phyloP scores from a whole-genome alignment of 2,329 filamentous ascomycete species.

The Pyrenochaeta sp. region DNA sequence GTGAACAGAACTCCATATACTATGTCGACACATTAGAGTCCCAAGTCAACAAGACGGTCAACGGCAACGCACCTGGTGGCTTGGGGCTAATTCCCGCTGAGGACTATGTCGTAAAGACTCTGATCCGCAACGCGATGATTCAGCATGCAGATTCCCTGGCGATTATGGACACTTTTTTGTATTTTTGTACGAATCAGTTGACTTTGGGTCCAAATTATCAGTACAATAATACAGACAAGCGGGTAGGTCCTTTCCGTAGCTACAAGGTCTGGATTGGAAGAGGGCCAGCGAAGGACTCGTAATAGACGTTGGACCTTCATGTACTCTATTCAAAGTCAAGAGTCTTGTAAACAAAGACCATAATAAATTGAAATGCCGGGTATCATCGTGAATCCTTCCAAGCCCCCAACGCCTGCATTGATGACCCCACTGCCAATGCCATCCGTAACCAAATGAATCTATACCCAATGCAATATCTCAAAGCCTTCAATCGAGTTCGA shows the following conservation, averaged over 20 bases:
- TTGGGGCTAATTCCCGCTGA: slow-evolving; percentile 42
- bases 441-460: background rate
- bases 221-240: slow-evolving; percentile 51
- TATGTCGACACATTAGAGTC: slow-evolving; percentile 52
- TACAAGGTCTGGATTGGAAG: slow-evolving; percentile 49
- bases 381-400: background rate
- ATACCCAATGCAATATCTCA: background rate
- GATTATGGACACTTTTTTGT: slow-evolving; percentile 53
- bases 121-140: slow-evolving; percentile 52
- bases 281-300: slow-evolving; percentile 42
- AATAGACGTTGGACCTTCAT: background rate
- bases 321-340: background rate
- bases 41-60: slow-evolving; percentile 46
- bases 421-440: background rate
- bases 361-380: background rate
- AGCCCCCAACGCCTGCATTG: background rate
- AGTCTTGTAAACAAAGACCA: background rate
- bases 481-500: slow-evolving; percentile 3
- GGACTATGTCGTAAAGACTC: slow-evolving; percentile 52
- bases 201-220: slow-evolving; percentile 47
- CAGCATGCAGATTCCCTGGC: slow-evolving; percentile 55
- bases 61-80: slow-evolving; percentile 45
- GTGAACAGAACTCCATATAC: slow-evolving; percentile 56
- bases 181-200: slow-evolving; percentile 55
- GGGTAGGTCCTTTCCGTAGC: slow-evolving; percentile 49